These are phyloP conservation scores for Wakefieldia striispora DNA, from an alignment of 768 basidiomycete genomes.

Conservation along the genomic window DNA sequence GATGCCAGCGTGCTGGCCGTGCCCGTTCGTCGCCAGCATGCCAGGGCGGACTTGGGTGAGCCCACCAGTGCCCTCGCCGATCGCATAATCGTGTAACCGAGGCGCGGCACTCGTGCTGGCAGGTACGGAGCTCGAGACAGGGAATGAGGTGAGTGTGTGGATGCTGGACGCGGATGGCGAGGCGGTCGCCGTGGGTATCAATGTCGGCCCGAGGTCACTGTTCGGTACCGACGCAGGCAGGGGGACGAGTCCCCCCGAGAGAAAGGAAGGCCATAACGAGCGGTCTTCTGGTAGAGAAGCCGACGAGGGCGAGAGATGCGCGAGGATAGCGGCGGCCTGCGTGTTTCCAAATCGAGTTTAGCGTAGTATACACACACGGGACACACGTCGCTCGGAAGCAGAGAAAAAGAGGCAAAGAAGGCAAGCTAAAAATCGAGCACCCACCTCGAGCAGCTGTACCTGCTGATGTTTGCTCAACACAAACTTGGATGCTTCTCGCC, in stretches of 20 bases:
- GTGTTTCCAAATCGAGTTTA: too few species aligned
- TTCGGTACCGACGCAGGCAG: slow-evolving; percentile 35
- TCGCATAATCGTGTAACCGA: slow-evolving; percentile 62
- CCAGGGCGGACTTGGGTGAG: slow-evolving; percentile 63
- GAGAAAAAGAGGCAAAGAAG: background rate
- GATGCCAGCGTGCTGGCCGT: too few species aligned
- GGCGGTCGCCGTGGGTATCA: slow-evolving; percentile 7
- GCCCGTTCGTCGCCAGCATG: slow-evolving; percentile 29
- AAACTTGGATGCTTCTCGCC: slow-evolving; percentile 90
- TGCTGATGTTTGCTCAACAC: slow-evolving; percentile 96
- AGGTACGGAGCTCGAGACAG: slow-evolving; percentile 55
- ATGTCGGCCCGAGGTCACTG: slow-evolving; percentile 9
- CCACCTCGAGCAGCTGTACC: slow-evolving; percentile 90
- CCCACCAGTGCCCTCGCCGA: slow-evolving; percentile 22
- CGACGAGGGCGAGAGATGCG: slow-evolving; percentile 70
- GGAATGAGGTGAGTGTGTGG: slow-evolving; percentile 7
- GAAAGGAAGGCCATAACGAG: slow-evolving; percentile 85
- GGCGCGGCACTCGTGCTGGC: slow-evolving; percentile 30
- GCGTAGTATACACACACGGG: too few species aligned
- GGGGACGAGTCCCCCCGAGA: slow-evolving; percentile 69
- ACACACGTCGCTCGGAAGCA: background rate
- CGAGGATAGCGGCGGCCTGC: slow-evolving; percentile 92
- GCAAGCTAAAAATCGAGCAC: background rate
- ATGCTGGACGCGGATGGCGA: slow-evolving; percentile 11
- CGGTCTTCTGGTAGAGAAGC: slow-evolving; percentile 90